These are phyloP conservation scores for Euphorbia celastroides DNA, from an alignment of 441 rosid genomes.

Conservation along the genomic window DNA sequence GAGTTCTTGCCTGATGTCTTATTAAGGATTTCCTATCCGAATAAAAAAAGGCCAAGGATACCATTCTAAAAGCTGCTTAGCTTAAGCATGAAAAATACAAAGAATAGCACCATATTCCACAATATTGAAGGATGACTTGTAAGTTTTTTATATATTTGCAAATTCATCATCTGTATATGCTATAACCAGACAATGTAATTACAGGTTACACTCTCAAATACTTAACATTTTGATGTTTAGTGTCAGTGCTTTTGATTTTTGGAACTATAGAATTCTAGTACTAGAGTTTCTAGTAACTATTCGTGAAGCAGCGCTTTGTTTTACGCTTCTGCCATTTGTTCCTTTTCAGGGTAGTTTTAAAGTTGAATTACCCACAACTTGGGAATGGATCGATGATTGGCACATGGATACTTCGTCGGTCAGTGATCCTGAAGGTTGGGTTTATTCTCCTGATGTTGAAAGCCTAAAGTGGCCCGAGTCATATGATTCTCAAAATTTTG, in stretches of 20 bases:
- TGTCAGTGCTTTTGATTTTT: neutral
- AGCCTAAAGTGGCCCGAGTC: constrained; percentile 62
- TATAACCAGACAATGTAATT: neutral
- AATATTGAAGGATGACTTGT: neutral
- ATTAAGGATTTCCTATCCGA: neutral
- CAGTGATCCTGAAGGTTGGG: constrained; percentile 58
- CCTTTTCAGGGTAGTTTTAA: constrained; percentile 33
- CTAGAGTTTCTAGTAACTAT: neutral
- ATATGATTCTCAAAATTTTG: constrained; percentile 34
- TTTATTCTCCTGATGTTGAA: constrained; percentile 57
- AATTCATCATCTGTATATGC: neutral
- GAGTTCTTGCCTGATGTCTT: neutral
- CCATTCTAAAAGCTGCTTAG: neutral
- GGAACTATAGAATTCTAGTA: neutral
- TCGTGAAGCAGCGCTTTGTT: constrained; percentile 1
- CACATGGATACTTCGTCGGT: constrained; percentile 45
- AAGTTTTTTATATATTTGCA: neutral
- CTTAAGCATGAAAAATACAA: neutral
- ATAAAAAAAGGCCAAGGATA: neutral
- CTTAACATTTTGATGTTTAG: neutral
- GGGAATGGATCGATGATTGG: constrained; percentile 69
- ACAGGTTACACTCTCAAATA: neutral
- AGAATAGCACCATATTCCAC: neutral
- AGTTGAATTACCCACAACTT: constrained; percentile 38
- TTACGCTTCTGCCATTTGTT: constrained; percentile 7